These are phyloP conservation scores for Xylaria curta DNA, from an alignment of 495 filamentous ascomycete genomes.

Conservation along the genomic window DNA sequence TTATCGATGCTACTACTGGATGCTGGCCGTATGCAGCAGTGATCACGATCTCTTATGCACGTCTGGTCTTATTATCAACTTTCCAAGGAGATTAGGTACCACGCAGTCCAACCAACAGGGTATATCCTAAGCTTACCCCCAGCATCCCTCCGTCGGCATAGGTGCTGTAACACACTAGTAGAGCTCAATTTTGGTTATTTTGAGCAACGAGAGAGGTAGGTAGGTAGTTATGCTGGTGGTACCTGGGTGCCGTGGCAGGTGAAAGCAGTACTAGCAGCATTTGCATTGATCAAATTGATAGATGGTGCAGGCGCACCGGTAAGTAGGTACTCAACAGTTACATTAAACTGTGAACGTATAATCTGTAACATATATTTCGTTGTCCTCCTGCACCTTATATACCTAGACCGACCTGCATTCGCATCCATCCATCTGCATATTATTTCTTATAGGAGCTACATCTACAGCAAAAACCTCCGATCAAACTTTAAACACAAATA, in stretches of 20 bases:
- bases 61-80: constrained; percentile 30
- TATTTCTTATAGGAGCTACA: neutral
- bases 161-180: constrained; percentile 7
- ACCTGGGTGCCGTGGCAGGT: constrained; percentile 7
- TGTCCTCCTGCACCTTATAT: constrained; percentile 2
- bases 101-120: constrained; percentile 30
- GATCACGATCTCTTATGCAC: constrained; percentile 41
- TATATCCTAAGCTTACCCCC: constrained; percentile 18
- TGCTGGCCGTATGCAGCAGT: constrained; percentile 27
- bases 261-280: constrained; percentile 15
- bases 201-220: constrained; percentile 12
- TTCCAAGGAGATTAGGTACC: constrained; percentile 31
- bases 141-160: neutral
- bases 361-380: neutral
- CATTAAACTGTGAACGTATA: neutral
- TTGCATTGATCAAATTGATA: neutral
- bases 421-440: constrained; percentile 5
- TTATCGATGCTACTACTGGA: neutral
- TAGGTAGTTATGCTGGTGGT: neutral
- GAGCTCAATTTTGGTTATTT: neutral
- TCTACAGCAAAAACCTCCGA: neutral
- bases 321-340: neutral
- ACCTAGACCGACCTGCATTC: neutral
- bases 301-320: constrained; percentile 11
- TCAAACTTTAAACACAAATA: neutral